phyloP scores from a whole-genome alignment of 331 rosid species.

The Quercus tomentella region DNA sequence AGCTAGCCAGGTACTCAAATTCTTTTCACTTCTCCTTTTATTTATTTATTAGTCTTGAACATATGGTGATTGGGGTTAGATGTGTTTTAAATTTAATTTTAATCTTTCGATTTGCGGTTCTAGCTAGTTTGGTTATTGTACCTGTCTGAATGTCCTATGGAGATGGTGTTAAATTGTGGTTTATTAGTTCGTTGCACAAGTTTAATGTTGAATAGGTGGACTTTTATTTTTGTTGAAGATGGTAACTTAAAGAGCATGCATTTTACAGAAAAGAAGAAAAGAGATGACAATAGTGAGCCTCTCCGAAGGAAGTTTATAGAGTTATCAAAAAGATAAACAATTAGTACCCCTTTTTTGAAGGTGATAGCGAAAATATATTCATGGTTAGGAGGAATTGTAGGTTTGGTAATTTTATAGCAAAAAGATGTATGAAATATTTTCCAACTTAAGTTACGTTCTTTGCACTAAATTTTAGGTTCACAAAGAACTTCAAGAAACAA shows the following conservation, averaged over 20 bases:
- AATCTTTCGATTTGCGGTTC: neutral
- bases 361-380: neutral
- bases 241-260: no score
- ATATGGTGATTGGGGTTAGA: neutral
- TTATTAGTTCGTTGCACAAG: neutral
- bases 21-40: neutral
- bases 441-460: neutral
- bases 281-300: neutral
- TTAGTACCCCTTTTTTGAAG: neutral
- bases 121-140: neutral
- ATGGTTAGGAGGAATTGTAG: neutral
- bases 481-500: slow-evolving; percentile 81
- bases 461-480: slow-evolving; percentile 52
- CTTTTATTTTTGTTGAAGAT: neutral
- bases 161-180: neutral
- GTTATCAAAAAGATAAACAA: neutral
- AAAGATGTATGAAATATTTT: neutral
- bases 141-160: neutral
- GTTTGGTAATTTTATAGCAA: neutral
- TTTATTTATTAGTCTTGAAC: neutral
- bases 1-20: slow-evolving; percentile 65
- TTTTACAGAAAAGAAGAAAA: no score
- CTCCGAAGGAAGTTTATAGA: neutral
- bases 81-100: neutral
- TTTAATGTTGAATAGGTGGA: neutral